These are phyloP conservation scores for Naganishia onofrii DNA, from an alignment of 768 basidiomycete genomes.

Conservation along the genomic window DNA sequence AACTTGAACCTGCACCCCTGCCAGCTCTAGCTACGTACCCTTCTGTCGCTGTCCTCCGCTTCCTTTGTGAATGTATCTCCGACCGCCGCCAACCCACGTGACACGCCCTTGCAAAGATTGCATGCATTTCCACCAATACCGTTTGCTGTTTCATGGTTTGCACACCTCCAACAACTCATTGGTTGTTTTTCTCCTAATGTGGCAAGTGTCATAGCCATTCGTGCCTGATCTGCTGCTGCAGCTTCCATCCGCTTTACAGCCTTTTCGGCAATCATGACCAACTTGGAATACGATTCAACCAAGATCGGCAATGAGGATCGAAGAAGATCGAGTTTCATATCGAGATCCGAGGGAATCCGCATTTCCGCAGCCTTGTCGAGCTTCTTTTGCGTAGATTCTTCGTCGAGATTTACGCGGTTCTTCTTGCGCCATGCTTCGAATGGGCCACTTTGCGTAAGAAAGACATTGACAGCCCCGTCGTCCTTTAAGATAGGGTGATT, in stretches of 20 bases:
- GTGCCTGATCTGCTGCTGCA: constrained; percentile 80
- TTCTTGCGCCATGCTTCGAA: constrained; percentile 87
- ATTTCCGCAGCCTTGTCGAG: constrained; percentile 67
- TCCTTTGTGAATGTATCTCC: constrained; percentile 27
- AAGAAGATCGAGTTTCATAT: constrained; percentile 78
- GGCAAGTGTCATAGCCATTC: constrained; percentile 77
- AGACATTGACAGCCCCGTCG: constrained; percentile 75
- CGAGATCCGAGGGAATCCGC: constrained; percentile 86
- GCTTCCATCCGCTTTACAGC: constrained; percentile 86
- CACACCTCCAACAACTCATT: constrained; percentile 67
- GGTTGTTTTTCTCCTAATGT: constrained; percentile 58
- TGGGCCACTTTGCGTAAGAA: constrained; percentile 70
- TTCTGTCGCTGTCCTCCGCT: constrained; percentile 44
- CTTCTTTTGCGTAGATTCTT: constrained; percentile 64
- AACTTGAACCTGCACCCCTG: not conserved
- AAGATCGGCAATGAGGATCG: constrained; percentile 70
- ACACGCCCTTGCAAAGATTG: constrained; percentile 73
- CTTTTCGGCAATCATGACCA: constrained; percentile 81
- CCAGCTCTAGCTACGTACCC: constrained; percentile 38
- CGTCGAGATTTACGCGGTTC: constrained; percentile 70
- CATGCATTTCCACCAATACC: constrained; percentile 60
- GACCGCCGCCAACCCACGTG: constrained; percentile 66
- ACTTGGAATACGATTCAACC: constrained; percentile 87
- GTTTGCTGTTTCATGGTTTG: constrained; percentile 22
- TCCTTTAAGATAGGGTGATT: constrained; percentile 91